Evolutionary conservation across 805 yeast genomes (phyloP), one percentile per base, ranked within the genome.

Genomic region (Barnettozyma californica): DNA sequence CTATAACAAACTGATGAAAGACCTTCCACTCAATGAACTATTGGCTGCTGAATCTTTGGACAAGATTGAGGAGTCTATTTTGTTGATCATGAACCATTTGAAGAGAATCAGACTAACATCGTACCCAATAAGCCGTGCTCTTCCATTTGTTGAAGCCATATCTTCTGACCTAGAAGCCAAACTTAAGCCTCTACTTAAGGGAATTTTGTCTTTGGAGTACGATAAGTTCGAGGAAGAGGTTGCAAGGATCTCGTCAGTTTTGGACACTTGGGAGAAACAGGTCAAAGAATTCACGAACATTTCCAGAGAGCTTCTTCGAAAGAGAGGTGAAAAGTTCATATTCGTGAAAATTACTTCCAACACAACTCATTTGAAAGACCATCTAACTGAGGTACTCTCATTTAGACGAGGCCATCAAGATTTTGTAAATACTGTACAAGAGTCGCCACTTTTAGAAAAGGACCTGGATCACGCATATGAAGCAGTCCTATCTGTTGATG

Each of bases 281-380:
- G 60, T 81, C 10, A 81, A 83, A 58, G 87, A 81, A 47, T 79
- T 83, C 66, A 77, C 81, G 1, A 75, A 78, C 45, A 60, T 85
- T 39, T 78, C 88, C 0, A 75, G 97, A 48, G 97, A 91, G 51
- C 64, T 86, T 3, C 70, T 87, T 37, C 71, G 97, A 53, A 86
- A 82, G 56, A 68, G 94, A 39, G 79, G 81, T 9, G 92, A 86
- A 47, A 81, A 80, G 50, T 84, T 84, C 59, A 74, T 84, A 13
- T 76, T 83, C 20, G 77, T 88, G 19, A 78, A 81, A 49, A 70
- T 89, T 9, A 69, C 68, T n/a, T 73, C 80, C 9, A 67, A 74
- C 2, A 62, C 77, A 1, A 56, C 53, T 1, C 60, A 52, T 14
- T 46, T 79, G 23, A 71, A 68, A 49, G 75, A 74, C 1, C 66